These are phyloP conservation scores for Rachicladosporium sp. DNA, from an alignment of 2,329 filamentous ascomycete genomes.

Conservation along the genomic window DNA sequence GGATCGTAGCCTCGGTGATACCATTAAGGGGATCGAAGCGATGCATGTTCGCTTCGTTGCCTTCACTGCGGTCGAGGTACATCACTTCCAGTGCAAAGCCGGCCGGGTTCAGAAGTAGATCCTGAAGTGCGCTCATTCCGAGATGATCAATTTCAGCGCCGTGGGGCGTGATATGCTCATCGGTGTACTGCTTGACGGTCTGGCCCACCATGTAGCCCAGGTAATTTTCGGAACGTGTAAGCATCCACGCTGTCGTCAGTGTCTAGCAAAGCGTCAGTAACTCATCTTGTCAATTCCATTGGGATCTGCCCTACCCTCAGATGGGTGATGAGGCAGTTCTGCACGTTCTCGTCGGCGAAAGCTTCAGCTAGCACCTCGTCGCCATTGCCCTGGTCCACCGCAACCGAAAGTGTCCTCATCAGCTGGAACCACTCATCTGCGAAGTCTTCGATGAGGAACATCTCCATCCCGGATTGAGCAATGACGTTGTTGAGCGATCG, in stretches of 20 bases:
- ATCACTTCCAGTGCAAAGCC: constrained; percentile 74
- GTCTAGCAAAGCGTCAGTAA: constrained; percentile 37
- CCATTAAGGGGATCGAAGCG: constrained; percentile 41
- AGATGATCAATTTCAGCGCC: constrained; percentile 82
- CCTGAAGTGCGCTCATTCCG: constrained; percentile 64
- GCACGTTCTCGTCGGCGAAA: constrained; percentile 61
- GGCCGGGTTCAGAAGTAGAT: constrained; percentile 67
- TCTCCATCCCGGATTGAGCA: constrained; percentile 53
- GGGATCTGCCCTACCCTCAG: constrained; percentile 39
- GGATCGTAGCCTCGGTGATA: constrained; percentile 48
- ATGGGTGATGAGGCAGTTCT: constrained; percentile 75
- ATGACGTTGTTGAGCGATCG: constrained; percentile 59
- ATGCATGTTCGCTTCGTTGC: constrained; percentile 61
- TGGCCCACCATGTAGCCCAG: constrained; percentile 56
- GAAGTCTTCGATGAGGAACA: constrained; percentile 70
- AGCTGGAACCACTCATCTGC: constrained; percentile 61
- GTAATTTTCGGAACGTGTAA: constrained; percentile 57
- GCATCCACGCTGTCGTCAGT: constrained; percentile 74
- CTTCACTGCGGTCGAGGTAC: constrained; percentile 78
- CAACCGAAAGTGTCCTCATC: constrained; percentile 49
- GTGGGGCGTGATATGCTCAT: constrained; percentile 57
- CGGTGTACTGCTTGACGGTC: constrained; percentile 56
- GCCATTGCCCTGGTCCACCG: constrained; percentile 45
- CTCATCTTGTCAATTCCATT: constrained; percentile 8
- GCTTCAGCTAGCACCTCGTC: constrained; percentile 25